phyloP scores from a whole-genome alignment of 306 rosid species.

The Morella rubra region DNA sequence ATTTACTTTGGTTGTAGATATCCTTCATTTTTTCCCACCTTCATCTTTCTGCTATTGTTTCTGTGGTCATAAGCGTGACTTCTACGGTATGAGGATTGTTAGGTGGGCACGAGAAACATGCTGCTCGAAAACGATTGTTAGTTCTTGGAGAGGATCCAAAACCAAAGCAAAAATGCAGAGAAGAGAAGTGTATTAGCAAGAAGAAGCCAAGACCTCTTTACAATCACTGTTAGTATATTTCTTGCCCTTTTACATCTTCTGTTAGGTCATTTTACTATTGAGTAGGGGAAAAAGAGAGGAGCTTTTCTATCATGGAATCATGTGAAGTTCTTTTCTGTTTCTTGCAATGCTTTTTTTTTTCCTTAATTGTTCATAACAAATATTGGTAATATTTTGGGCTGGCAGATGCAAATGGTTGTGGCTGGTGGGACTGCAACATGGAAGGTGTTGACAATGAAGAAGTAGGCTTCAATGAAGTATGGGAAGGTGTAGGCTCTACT shows the following conservation, averaged over 20 bases:
- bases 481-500: constrained; percentile 98
- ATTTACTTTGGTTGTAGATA: background rate
- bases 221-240: constrained; percentile 69
- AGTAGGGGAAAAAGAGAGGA: background rate
- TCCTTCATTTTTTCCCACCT: background rate
- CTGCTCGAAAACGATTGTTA: constrained; percentile 40
- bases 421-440: constrained; percentile 91
- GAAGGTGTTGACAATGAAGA: constrained; percentile 86
- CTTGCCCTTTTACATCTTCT: background rate
- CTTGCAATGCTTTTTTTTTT: background rate
- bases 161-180: constrained; percentile 41
- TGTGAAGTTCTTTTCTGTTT: background rate
- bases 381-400: constrained; percentile 7
- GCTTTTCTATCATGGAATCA: background rate
- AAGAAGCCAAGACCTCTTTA: constrained; percentile 48
- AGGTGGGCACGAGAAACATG: constrained; percentile 45
- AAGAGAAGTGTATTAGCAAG: constrained; percentile 30
- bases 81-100: constrained; percentile 16
- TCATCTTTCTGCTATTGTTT: background rate
- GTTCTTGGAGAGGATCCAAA: constrained; percentile 69
- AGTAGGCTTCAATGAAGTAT: constrained; percentile 72
- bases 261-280: background rate
- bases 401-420: constrained; percentile 82
- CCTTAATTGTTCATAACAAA: background rate
- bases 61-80: background rate